Evolutionary conservation across 805 yeast species (phyloP), one percentile per base, ranked within the genome.

Genomic region (Ogataea saltuana): DNA sequence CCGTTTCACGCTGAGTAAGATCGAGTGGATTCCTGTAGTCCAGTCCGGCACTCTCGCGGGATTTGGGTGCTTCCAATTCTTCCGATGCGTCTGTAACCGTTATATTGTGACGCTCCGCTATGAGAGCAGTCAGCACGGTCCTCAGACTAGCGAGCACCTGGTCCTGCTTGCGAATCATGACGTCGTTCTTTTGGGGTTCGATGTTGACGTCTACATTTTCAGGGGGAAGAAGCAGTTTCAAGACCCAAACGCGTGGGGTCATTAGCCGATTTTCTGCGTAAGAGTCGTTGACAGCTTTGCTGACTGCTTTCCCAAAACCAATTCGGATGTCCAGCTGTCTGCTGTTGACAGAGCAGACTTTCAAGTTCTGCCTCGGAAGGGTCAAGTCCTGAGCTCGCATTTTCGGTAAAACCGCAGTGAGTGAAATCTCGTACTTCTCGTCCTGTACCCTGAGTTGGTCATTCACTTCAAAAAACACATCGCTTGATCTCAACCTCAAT

Each of bases 181-280:
- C 56, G 51, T 72, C 75, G 26, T 67, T 64, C 42, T 73, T 73
- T 39, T 63, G 68, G 3, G 77, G 76, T 44, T 72, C 77, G 20
- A 73, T 63, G 45, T 71, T 73, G 1, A 71, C 52, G 58, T 72
- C 77, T 2, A 62, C 42, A 21, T 36, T 40, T 6, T 36, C 34
- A 1, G 42, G 21, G 2, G 51, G 59, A n/a, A 62, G 42, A 1
- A n/a, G 21, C 1, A 71, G n/a, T 17, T 57, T 45, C 1, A 70
- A n/a, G 39, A 44, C 58, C 76, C 76, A 72, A 6, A 55, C 42
- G 2, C 40, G 46, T 1, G 74, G 75, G 1, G 49, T 43, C 4
- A 63, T 30, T 3, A 67, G 35, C 19, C 48, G 39, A n/a, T 48
- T 39, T 4, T 51, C 46, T 3, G 45, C 33, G 38, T 65, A 71